Evolutionary conservation across 106 monocot species (phyloP), one percentile per base, ranked within the genome.

Genomic region (Dendrobium huoshanense): DNA sequence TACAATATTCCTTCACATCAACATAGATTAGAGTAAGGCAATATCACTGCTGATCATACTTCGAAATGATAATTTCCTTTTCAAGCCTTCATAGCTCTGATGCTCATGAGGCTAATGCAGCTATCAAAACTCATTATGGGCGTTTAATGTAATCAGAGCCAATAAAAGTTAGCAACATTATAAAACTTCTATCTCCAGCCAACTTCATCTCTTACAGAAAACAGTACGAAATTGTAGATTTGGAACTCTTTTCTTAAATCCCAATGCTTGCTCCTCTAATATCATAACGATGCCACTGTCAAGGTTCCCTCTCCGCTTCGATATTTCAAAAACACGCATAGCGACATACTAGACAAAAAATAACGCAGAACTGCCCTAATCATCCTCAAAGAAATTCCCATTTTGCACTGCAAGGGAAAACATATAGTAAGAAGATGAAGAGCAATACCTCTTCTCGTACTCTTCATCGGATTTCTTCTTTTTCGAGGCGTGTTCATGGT

Each of bases 381-480:
- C 1, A 1, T 70, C 4, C 70, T 74, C 74, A 74, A 74, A 17
- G 43, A 74, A 42, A 17, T 74, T 74, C 40, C 20, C 19, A 43
- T 19, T 74, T 7, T 20, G n/a, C 40, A 74, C 42, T 41, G 19
- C 2, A 42, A 74, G 43, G 19, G n/a, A 43, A 74, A 20, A n/a
- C n/a, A 43, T 20, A 19, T 42, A 19, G n/a, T 37, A 13, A 70
- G 13, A 70, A 70, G 31, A 31, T 37, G 4, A 19, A 19, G 20
- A 31, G 40, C 4, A 4, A 74, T 44, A 74, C 74, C 74, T 74
- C 43, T 74, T 74, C n/a, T 74, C 74, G 13, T 74, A 74, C 18
- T 74, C 74, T 16, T 74, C 74, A 42, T 74, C 74, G 22, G 74
- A 41, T 74, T 74, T 74, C 74, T 74, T 74, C 74, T 74, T 74